phyloP scores from a whole-genome alignment of 768 basidiomycete genomes.

The Pleurotus citrinopileatus region DNA sequence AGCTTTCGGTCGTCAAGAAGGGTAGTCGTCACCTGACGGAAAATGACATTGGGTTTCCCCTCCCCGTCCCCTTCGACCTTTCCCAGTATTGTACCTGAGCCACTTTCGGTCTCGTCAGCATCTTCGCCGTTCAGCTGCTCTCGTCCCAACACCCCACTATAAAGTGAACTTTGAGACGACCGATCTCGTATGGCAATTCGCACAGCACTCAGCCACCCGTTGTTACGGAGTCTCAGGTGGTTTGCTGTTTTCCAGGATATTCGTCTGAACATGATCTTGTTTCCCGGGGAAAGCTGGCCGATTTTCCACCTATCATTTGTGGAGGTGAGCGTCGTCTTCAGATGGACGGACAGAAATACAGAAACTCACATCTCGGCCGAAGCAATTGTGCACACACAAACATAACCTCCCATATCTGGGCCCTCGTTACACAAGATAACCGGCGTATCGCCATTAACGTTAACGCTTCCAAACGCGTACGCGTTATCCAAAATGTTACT shows the following conservation, averaged over 20 bases:
- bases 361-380: slow-evolving; percentile 45
- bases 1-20: neutral
- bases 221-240: slow-evolving; percentile 18
- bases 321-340: neutral
- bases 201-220: slow-evolving; percentile 28
- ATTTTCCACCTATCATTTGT: slow-evolving; percentile 69
- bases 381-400: slow-evolving; percentile 53
- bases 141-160: neutral
- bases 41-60: slow-evolving; percentile 34
- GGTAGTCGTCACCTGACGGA: slow-evolving; percentile 60
- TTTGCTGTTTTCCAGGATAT: slow-evolving; percentile 42
- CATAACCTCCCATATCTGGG: slow-evolving; percentile 62
- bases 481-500: slow-evolving; percentile 66
- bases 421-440: slow-evolving; percentile 62
- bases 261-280: slow-evolving; percentile 48
- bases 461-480: slow-evolving; percentile 52
- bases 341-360: neutral
- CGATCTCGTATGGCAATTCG: neutral
- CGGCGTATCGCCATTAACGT: slow-evolving; percentile 69
- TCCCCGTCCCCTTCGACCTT: slow-evolving; percentile 16
- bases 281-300: slow-evolving; percentile 61
- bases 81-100: slow-evolving; percentile 35
- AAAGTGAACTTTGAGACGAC: neutral
- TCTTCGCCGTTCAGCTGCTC: slow-evolving; percentile 12
- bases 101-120: no score